Evolutionary conservation across 164 flowering plant species (phyloP), one percentile per base, ranked within the genome.

Genomic region (Aristolochia contorta): DNA sequence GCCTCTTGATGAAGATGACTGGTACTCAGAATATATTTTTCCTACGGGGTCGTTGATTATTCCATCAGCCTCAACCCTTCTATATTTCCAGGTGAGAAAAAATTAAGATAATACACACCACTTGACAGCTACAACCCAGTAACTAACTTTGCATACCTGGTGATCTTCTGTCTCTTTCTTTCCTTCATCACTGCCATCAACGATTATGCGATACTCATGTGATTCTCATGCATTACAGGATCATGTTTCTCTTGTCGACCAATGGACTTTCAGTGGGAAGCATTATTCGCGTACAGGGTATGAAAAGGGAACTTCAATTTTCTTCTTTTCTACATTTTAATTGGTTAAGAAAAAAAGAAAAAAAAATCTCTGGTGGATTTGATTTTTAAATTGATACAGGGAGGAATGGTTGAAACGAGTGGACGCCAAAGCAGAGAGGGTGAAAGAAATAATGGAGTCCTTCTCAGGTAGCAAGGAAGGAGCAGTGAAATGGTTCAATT

Each of bases 1-100:
- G 69, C 65, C 65, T 24, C 22, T 61, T 1, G 61, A 67, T 55
- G 61, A 67, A 56, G 65, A 67, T 49, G 69, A 67, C 47, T 67
- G 69, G 69, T 60, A 21, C 30, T 46, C 61, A 1, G 56, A 50
- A 20, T 67, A 48, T 23, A 14, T 56, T 14, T 49, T 61, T 20
- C 65, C 69, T 1, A 9, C 47, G 20, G 68, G 62, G n/a, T 54
- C 48, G 12, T 4, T 48, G 56, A 37, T 51, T 3, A 21, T 61
- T 14, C 41, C 59, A 56, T 67, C 61, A 0, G 37, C 61, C 3
- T 47, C 63, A 12, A 25, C 49, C 23, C 51, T 60, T 56, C 56
- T 67, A 23, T 56, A 60, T 56, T 67, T 67, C 16, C 69, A 67
- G 64, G 69, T 67, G 41, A 54, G 27, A 30, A 22, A 14, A n/a